Conservation (phyloP, 768 basidiomycete species). For the Suillus lakei region DNA sequence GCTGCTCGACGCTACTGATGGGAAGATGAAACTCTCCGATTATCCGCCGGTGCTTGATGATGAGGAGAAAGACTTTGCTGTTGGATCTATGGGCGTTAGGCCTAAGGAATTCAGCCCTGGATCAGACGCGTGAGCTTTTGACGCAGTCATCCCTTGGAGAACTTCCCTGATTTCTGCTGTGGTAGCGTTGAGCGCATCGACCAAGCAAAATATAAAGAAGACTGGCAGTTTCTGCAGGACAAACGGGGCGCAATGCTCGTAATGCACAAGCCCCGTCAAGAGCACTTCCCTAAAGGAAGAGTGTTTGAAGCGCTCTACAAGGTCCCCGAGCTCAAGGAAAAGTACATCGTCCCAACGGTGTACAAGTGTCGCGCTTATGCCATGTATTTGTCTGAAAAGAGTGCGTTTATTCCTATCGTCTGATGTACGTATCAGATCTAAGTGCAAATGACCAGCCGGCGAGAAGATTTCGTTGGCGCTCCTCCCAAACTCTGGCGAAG, state of each 20-base stretch:
- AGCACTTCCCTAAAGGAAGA: constrained; percentile 22
- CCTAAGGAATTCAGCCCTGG: constrained; percentile 18
- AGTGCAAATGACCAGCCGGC: constrained; percentile 20
- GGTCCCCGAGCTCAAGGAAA: constrained; percentile 32
- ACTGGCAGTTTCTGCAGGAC: constrained; percentile 36
- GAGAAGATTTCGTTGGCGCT: constrained; percentile 31
- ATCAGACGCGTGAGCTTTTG: constrained; percentile 15
- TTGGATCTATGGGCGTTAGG: constrained; percentile 25
- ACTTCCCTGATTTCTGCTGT: not conserved
- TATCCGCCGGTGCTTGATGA: constrained; percentile 19
- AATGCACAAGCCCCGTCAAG: constrained; percentile 35
- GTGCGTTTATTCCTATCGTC: constrained; percentile 9
- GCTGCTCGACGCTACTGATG: constrained; percentile 20
- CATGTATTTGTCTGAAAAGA: constrained; percentile 36
- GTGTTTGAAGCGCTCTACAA: constrained; percentile 31
- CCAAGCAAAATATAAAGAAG: constrained; percentile 34
- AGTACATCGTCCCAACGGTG: constrained; percentile 36
- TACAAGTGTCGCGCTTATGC: constrained; percentile 38
- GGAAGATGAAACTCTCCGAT: constrained; percentile 21
- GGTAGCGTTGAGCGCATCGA: constrained; percentile 28
- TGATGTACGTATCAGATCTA: not conserved
- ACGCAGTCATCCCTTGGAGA: not conserved
- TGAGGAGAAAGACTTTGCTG: constrained; percentile 26
- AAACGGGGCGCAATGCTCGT: constrained; percentile 39
- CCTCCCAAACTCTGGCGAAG: constrained; percentile 10